Base-by-base conservation (phyloP, 768 basidiomycete genomes). In the Cystofilobasidium bisporidii region DNA sequence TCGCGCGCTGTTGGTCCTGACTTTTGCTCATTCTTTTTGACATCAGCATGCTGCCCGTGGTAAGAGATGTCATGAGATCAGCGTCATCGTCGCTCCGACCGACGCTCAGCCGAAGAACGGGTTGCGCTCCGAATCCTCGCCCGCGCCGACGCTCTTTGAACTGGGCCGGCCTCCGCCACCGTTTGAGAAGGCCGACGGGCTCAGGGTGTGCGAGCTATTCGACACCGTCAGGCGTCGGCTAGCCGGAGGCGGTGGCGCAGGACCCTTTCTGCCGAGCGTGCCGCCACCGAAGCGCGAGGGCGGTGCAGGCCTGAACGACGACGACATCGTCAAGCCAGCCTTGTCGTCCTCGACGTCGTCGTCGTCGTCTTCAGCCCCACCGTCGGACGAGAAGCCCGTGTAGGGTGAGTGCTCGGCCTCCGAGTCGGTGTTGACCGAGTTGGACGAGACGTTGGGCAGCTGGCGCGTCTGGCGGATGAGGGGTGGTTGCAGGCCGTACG, bases 91-190 rank as follows among this genome's bases (percentile, higher is more conserved):
- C n/a, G n/a, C n/a, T n/a, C n/a, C n/a, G n/a, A n/a, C n/a, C n/a
- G n/a, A n/a, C 40, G 40, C n/a, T 55, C 50, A 55, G 18, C 50
- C 50, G 28, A 55, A 56, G 30, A 56, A 56, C 28, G 53, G 53
- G 30, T 56, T 56, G 53, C 53, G 53, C 53, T 56, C 53, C 30
- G 53, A 56, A 18, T 56, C 53, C 53, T 56, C 53, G 14, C 53
- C 30, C 15, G 53, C 53, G 28, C 53, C 53, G 30, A 56, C 53
- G 53, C 53, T 56, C 53, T 56, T 56, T 10, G 53, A 56, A 30
- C 53, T 56, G 18, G 53, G 26, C 53, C 53, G 28, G 6, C 53
- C 53, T 9, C 28, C 50, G 28, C 53, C 30, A 18, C 26, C 53
- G 14, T 14, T 30, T n/a, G n/a, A n/a, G n/a, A n/a, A n/a, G 53